These are phyloP conservation scores for Fusarium proliferatum DNA, from an alignment of 2,329 filamentous ascomycete genomes.

Conservation along the genomic window DNA sequence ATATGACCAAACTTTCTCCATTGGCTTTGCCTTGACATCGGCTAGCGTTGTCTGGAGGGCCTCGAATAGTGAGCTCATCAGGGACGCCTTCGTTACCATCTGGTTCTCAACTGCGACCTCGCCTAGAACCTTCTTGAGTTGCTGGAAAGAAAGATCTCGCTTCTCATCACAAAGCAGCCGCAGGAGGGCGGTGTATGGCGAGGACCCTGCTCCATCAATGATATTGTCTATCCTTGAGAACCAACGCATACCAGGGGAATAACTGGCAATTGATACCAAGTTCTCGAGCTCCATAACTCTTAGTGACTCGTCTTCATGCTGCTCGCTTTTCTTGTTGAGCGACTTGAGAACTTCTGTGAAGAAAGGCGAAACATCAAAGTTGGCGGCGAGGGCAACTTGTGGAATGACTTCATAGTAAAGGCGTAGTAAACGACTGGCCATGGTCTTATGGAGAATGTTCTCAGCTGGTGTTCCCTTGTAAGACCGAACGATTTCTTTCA, in stretches of 20 bases:
- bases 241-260: slow-evolving; percentile 89
- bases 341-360: slow-evolving; percentile 75
- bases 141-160: slow-evolving; percentile 50
- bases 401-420: slow-evolving; percentile 90
- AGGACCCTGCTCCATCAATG: slow-evolving; percentile 55
- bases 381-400: slow-evolving; percentile 81
- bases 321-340: slow-evolving; percentile 65
- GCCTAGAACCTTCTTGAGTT: slow-evolving; percentile 66
- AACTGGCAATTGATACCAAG: slow-evolving; percentile 81
- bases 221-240: slow-evolving; percentile 78
- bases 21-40: slow-evolving; percentile 34
- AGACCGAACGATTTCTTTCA: slow-evolving; percentile 81
- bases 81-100: slow-evolving; percentile 66
- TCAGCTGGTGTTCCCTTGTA: slow-evolving; percentile 77
- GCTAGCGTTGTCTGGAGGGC: slow-evolving; percentile 42
- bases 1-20: slow-evolving; percentile 71
- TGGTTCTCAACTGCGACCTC: slow-evolving; percentile 74
- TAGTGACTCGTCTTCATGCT: slow-evolving; percentile 63
- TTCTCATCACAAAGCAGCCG: slow-evolving; percentile 54
- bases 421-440: slow-evolving; percentile 79
- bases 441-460: slow-evolving; percentile 80
- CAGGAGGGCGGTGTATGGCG: slow-evolving; percentile 78
- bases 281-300: slow-evolving; percentile 82
- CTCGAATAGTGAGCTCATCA: slow-evolving; percentile 60
- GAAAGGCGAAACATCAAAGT: slow-evolving; percentile 86